Evolutionary conservation across 805 yeast species (phyloP).

Genomic region (Cyberlindnera bimundalis): DNA sequence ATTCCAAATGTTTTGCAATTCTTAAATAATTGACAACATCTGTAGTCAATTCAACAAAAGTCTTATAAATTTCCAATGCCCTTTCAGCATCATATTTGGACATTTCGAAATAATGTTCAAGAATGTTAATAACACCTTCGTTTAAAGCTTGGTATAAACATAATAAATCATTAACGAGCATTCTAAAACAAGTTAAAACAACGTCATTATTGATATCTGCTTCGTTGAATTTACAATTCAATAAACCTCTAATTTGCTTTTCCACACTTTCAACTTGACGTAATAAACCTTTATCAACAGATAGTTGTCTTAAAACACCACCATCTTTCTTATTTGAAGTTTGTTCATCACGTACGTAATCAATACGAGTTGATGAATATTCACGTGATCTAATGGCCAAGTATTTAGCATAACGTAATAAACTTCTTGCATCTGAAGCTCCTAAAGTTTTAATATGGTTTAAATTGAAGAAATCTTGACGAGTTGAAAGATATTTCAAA

Average conservation of each 20-base stretch:
- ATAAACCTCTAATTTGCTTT: constrained; percentile 69
- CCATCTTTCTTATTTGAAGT: constrained; percentile 31
- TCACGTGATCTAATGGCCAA: constrained; percentile 66
- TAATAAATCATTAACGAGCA: constrained; percentile 86
- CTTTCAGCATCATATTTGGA: constrained; percentile 81
- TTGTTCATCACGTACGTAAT: constrained; percentile 73
- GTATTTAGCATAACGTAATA: constrained; percentile 70
- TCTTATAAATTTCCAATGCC: constrained; percentile 78
- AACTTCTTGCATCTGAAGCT: constrained; percentile 47
- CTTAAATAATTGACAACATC: constrained; percentile 85
- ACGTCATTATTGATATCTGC: constrained; percentile 83
- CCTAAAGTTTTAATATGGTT: constrained; percentile 34
- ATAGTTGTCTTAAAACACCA: constrained; percentile 46
- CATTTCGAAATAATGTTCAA: constrained; percentile 95
- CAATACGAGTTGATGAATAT: constrained; percentile 59
- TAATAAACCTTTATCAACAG: constrained; percentile 75
- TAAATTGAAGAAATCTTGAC: constrained; percentile 49
- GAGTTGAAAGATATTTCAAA: constrained; percentile 51
- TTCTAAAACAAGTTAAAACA: constrained; percentile 75
- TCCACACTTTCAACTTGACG: constrained; percentile 85
- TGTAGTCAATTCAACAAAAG: constrained; percentile 80
- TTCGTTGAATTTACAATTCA: constrained; percentile 73
- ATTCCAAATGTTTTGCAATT: constrained; percentile 84
- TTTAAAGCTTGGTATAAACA: constrained; percentile 85
- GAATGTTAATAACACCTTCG: constrained; percentile 91